Conservation (phyloP, 768 basidiomycete species). For the Rhizopogon salebrosus region DNA sequence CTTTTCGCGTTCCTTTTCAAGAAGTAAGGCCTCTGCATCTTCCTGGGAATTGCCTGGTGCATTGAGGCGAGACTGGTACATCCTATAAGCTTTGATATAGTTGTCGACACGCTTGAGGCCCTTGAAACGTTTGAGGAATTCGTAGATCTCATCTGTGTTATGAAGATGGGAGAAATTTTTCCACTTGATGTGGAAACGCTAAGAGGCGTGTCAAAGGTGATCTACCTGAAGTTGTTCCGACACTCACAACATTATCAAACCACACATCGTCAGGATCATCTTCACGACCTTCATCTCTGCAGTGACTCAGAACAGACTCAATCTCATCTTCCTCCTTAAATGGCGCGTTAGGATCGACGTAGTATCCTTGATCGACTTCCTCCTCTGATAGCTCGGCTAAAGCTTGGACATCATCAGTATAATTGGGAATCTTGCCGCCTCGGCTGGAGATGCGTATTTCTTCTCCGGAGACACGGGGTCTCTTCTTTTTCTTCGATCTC, state of each 20-base stretch:
- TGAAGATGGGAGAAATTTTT: conserved; percentile 97
- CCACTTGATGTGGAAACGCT: conserved; percentile 99
- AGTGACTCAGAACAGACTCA: conserved; percentile 84
- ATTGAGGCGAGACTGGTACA: conserved; percentile 60
- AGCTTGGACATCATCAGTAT: conserved; percentile 71
- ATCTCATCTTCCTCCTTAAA: conserved; percentile 79
- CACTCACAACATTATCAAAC: conserved; percentile 78
- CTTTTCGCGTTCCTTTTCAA: conserved; percentile 87
- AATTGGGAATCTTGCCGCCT: conserved; percentile 79
- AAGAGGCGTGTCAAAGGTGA: conserved; percentile 11
- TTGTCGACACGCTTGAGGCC: conserved; percentile 98
- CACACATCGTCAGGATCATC: conserved; percentile 77
- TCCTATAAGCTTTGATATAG: conserved; percentile 90
- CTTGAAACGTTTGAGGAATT: conserved; percentile 91
- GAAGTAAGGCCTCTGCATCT: conserved; percentile 82
- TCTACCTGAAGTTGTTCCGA: background rate
- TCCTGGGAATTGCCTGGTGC: conserved; percentile 72
- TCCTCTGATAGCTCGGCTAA: conserved; percentile 67
- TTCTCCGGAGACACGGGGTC: conserved; percentile 47
- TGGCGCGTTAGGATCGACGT: conserved; percentile 45
- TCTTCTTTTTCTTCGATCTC: conserved; percentile 84
- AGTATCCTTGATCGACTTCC: conserved; percentile 49
- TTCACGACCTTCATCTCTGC: conserved; percentile 77
- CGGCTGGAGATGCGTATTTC: conserved; percentile 75
- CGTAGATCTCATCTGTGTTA: conserved; percentile 98